Evolutionary conservation across 139 green algal genomes (phyloP), one percentile per base, ranked within the genome.

Genomic region (Dunaliella sp.): DNA sequence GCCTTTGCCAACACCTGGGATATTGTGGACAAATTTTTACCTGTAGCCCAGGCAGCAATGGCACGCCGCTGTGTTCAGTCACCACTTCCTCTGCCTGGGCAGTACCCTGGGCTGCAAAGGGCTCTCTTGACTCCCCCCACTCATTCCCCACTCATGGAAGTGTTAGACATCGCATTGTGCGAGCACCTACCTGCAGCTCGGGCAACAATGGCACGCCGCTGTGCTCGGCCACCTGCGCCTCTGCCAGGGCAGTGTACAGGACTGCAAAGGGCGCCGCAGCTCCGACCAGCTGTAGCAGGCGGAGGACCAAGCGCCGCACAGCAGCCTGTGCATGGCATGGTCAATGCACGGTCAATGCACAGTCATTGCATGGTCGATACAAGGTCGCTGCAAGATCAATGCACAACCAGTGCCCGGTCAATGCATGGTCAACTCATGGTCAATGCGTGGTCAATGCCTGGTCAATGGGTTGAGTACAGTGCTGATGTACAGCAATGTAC

Each of bases 91-190:
- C 87, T 80, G 92, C 88, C 33, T 91, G n/a, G 0, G 88, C 88
- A 2, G 94, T 90, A 82, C 94, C 95, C 85, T 96, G 83, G 80
- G 95, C 89, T 12, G 88, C 65, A 78, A 88, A 93, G 24, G 91
- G 93, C 3, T n/a, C n/a, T n/a, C n/a, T n/a, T n/a, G n/a, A n/a
- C n/a, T n/a, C n/a, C n/a, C n/a, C n/a, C n/a, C n/a, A n/a, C n/a
- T n/a, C n/a, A n/a, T n/a, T n/a, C n/a, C n/a, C n/a, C n/a, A n/a
- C n/a, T n/a, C n/a, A n/a, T n/a, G n/a, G n/a, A n/a, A n/a, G n/a
- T n/a, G n/a, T n/a, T n/a, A n/a, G n/a, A n/a, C n/a, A n/a, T n/a
- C n/a, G n/a, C n/a, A n/a, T n/a, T n/a, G n/a, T n/a, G n/a, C n/a
- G n/a, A 79, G 30, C 77, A 81, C 77, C 16, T 3, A 83, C 79